Evolutionary conservation across 2,329 filamentous ascomycete species (phyloP).

Genomic region (Endocalyx cinctus): DNA sequence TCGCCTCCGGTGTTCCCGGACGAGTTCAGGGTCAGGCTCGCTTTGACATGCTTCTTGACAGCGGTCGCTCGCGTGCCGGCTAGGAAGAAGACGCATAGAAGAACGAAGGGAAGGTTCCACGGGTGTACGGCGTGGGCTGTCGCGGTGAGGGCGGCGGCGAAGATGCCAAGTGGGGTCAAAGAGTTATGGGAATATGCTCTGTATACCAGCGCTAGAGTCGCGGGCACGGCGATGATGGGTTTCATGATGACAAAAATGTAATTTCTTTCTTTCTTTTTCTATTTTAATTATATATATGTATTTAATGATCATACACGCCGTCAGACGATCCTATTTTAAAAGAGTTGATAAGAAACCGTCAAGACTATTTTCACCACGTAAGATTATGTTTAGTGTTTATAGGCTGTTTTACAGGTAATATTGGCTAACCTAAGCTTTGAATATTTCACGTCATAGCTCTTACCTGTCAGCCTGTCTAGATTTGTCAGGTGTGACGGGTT

Average conservation of each 20-base stretch:
- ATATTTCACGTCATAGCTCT: no score
- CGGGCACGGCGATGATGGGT: constrained; percentile 51
- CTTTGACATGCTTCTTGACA: constrained; percentile 84
- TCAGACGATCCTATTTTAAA: no score
- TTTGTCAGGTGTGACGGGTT: no score
- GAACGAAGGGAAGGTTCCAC: constrained; percentile 84
- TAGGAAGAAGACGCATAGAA: constrained; percentile 82
- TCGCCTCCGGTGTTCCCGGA: constrained; percentile 72
- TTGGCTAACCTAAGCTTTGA: no score
- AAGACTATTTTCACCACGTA: no score
- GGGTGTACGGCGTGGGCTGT: constrained; percentile 83
- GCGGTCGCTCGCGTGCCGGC: constrained; percentile 81
- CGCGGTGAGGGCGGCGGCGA: constrained; percentile 69
- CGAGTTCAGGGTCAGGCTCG: constrained; percentile 72
- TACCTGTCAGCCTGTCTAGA: no score
- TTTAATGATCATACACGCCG: no score
- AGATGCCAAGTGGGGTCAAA: constrained; percentile 71
- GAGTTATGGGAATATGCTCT: constrained; percentile 69
- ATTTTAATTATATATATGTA: no score
- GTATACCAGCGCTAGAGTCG: constrained; percentile 56
- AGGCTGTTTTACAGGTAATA: no score
- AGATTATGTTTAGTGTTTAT: no score
- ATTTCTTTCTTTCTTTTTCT: no score
- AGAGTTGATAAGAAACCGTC: no score
- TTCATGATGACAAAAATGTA: constrained; percentile 56